Evolutionary conservation across 2,329 filamentous ascomycete genomes (phyloP), one percentile per base, ranked within the genome.

Genomic region (Fusarium metavorans): DNA sequence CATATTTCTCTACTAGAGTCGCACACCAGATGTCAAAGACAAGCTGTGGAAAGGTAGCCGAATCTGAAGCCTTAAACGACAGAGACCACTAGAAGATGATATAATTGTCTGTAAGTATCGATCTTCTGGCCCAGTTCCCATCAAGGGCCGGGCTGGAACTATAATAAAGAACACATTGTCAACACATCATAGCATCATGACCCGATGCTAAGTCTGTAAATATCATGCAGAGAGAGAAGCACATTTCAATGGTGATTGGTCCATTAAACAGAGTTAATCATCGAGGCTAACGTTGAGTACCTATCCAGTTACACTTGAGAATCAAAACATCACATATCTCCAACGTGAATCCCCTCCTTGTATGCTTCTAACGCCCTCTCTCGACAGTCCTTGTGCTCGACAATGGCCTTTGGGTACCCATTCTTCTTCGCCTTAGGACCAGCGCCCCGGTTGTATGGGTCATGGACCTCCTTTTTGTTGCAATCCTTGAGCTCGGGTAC

Each of bases 351-450:
- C 1, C 81, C 83, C 50, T 85, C 86, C 82, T 95, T 96, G 81
- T 95, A 97, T 75, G 90, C 89, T 64, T 83, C 84, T 80, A 97
- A 83, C 32, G 92, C 92, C 74, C 89, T 87, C 62, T 93, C 90
- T 68, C 95, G 88, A 62, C 89, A 89, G 14, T 85, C 85, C 78
- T 92, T 92, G 81, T 97, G 95, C 45, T 93, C 88, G 1, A 97
- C 93, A 73, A 96, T 92, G 10, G 90, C 90, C 81, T 87, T 85
- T 0, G 95, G 94, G 80, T 98, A 97, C 0, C 93, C 92, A 9
- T 85, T 87, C 83, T 88, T 92, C 83, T 88, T 88, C 9, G 91
- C 93, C 72, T 88, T 82, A 11, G 83, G 83, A 1, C 82, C 88
- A 0, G 87, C 91, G 1, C 92, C 92, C 57, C 92, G 88, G 3